phyloP scores from a whole-genome alignment of 495 filamentous ascomycete species.

The Lophiostoma macrostomum region DNA sequence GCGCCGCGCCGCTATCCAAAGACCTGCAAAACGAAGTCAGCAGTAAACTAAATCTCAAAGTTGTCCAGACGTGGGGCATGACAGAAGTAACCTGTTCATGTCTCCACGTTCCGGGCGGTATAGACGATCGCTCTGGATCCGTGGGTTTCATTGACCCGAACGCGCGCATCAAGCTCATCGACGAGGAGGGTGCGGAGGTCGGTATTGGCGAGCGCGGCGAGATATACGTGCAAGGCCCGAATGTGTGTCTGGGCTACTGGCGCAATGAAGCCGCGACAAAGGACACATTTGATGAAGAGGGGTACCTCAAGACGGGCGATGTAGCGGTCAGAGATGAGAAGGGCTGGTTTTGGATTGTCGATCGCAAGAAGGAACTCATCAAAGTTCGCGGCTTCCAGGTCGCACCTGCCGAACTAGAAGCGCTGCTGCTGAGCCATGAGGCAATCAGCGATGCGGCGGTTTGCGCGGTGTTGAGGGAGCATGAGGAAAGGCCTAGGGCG shows the following conservation, averaged over 20 bases:
- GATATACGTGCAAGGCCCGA: slow-evolving; percentile 42
- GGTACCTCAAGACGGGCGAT: slow-evolving; percentile 42
- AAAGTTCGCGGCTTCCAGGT: slow-evolving; percentile 50
- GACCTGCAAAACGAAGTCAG: slow-evolving; percentile 43
- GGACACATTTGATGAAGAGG: slow-evolving; percentile 40
- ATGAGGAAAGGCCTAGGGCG: slow-evolving; percentile 41
- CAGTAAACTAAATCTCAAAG: slow-evolving; percentile 33
- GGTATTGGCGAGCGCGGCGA: slow-evolving; percentile 39
- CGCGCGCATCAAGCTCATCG: slow-evolving; percentile 37
- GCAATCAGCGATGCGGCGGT: slow-evolving; percentile 48
- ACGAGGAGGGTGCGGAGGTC: slow-evolving; percentile 41
- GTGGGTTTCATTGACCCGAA: slow-evolving; percentile 43
- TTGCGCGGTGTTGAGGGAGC: slow-evolving; percentile 36
- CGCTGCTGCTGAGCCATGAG: slow-evolving; percentile 44
- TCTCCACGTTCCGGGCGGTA: slow-evolving; percentile 39
- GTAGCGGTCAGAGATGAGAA: slow-evolving; percentile 38
- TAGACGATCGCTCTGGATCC: slow-evolving; percentile 37
- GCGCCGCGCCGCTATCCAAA: slow-evolving; percentile 41
- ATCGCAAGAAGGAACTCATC: slow-evolving; percentile 46
- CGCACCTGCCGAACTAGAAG: slow-evolving; percentile 50
- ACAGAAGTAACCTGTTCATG: slow-evolving; percentile 42
- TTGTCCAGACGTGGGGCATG: slow-evolving; percentile 44
- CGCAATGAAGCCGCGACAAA: slow-evolving; percentile 40
- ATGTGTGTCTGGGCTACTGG: slow-evolving; percentile 44
- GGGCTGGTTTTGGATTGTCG: slow-evolving; percentile 43